Percentiles rank a stretch among this genome's conserved stretches.
Conservation (phyloP, 2,329 filamentous ascomycete genomes). For the Aspergillus sp. region DNA sequence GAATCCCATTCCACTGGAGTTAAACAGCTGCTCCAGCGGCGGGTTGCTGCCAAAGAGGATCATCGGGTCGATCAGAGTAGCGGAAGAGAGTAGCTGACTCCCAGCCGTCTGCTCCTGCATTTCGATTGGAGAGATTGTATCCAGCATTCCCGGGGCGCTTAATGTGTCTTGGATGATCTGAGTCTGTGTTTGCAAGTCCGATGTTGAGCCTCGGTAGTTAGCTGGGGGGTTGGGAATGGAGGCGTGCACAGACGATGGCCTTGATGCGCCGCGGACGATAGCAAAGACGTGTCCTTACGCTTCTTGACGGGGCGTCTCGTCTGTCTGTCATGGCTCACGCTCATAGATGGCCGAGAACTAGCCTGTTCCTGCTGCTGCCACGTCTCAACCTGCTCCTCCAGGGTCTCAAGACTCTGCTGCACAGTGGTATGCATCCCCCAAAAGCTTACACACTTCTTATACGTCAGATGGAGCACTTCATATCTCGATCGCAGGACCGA, state of each 20-base stretch:
- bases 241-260: neutral
- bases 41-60: neutral
- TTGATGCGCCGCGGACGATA: no score
- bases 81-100: neutral
- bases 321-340: neutral
- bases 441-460: slow-evolving; percentile 20
- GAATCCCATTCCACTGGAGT: no score
- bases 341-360: no score
- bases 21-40: neutral
- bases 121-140: neutral
- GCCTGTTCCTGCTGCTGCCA: neutral
- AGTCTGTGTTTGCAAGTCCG: neutral
- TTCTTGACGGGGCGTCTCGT: neutral
- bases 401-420: slow-evolving; percentile 19
- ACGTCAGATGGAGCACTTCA: slow-evolving; percentile 18
- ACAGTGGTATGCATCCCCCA: slow-evolving; percentile 22
- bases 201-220: neutral
- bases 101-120: neutral
- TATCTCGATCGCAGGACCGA: slow-evolving; percentile 12
- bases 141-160: neutral
- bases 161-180: neutral
- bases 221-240: neutral
- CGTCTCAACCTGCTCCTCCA: slow-evolving; percentile 18
- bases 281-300: neutral
- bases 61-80: neutral